Evolutionary conservation across 2,329 filamentous ascomycete genomes (phyloP), one percentile per base, ranked within the genome.

Genomic region (Aspergillus sp.): DNA sequence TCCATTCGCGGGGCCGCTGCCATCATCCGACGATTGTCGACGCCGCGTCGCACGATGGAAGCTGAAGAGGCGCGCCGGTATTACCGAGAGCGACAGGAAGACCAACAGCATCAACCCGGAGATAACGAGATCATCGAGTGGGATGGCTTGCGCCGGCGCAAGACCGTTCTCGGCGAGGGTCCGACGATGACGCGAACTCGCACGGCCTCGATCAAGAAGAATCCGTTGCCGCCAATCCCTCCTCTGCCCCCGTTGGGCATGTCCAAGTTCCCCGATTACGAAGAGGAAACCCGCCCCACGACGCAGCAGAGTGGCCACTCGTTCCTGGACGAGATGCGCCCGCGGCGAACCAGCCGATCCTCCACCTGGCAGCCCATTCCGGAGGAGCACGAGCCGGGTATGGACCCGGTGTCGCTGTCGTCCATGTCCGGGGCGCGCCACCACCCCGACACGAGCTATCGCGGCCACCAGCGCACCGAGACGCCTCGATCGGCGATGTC

Each of bases 1-100:
- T 92, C 95, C 10, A 96, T 99, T 70, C 91, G 95, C 66, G 95
- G 94, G 61, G 82, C 94, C 16, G 93, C 91, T 6, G 92, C 92
- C 51, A 92, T 99, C 60, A 84, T 99, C 55, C 87, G 95, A 63
- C 87, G 90, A 14, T 82, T 99, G 53, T 97, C 92, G 0, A 82
- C 82, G 11, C 84, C 88, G 0, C 85, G 95, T 61, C 85, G 89
- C 62, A 90, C 89, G 71, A 90, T 90, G 81, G 91, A 98, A 73
- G 82, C 87, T 7, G 86, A 91, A 49, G 95, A 98, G 74, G 85
- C 89, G 20, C 89, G 85, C 67, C 87, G 91, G 32, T 82, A 96
- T 58, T 88, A 89, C 60, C 88, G 93, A 67, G 94, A 98, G 70
- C 91, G 88, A 71, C 78, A 85, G 68, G 81, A 82, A 65, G 89